phyloP scores from a whole-genome alignment of 2,329 filamentous ascomycete species.

The Pseudogymnoascus sp. region DNA sequence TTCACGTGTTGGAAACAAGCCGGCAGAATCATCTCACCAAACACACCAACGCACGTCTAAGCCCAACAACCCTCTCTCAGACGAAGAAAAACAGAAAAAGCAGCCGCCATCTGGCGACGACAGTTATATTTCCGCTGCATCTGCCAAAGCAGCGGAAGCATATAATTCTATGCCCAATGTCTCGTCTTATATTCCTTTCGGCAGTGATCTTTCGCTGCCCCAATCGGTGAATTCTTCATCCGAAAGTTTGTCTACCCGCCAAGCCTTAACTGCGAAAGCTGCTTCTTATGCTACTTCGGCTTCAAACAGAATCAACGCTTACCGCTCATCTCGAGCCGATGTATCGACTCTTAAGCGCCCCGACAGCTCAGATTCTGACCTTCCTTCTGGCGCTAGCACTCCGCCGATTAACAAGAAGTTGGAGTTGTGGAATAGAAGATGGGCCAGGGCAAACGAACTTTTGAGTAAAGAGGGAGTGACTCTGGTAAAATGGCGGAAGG shows the following conservation, averaged over 20 bases:
- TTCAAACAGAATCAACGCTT: background rate
- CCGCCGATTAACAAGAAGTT: constrained; percentile 54
- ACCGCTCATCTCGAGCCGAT: constrained; percentile 1
- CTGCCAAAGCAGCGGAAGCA: constrained; percentile 23
- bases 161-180: constrained; percentile 29
- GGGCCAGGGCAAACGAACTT: constrained; percentile 54
- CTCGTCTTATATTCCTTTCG: constrained; percentile 18
- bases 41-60: constrained; percentile 17
- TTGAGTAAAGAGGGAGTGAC: constrained; percentile 58
- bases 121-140: constrained; percentile 24
- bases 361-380: constrained; percentile 8
- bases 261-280: background rate
- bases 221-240: background rate
- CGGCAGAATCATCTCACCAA: constrained; percentile 29
- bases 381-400: background rate
- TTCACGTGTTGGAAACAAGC: constrained; percentile 34
- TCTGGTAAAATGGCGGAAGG: constrained; percentile 65
- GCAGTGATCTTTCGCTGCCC: background rate
- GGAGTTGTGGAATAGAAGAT: constrained; percentile 62
- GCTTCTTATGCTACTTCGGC: constrained; percentile 4
- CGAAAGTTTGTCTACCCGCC: background rate
- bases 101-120: constrained; percentile 19
- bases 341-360: constrained; percentile 12
- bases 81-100: constrained; percentile 13
- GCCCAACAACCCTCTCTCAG: constrained; percentile 5